Evolutionary conservation across 805 yeast species (phyloP).

Genomic region (Debaryomyces tyrocola): DNA sequence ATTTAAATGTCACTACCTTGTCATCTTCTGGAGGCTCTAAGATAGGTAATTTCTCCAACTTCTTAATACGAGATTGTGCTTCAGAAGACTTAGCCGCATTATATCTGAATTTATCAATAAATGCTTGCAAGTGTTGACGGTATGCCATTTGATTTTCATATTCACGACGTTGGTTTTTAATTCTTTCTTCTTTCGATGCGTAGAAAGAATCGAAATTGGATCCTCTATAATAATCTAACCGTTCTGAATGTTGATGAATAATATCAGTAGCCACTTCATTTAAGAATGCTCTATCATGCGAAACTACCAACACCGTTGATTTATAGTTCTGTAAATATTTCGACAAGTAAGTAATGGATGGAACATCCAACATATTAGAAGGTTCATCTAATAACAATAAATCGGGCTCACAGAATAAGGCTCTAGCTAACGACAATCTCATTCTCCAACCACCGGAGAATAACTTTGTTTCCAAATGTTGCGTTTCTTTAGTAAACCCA

Average conservation of each 20-base stretch:
- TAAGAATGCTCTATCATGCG: slow-evolving; percentile 96
- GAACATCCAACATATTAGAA: slow-evolving; percentile 99
- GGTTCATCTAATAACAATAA: slow-evolving; percentile 94
- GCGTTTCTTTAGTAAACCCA: slow-evolving; percentile 90
- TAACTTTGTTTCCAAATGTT: slow-evolving; percentile 76
- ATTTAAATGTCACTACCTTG: slow-evolving; percentile 76
- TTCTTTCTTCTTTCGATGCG: slow-evolving; percentile 91
- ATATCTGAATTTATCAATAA: slow-evolving; percentile 94
- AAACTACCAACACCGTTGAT: slow-evolving; percentile 90
- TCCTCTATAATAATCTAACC: slow-evolving; percentile 93
- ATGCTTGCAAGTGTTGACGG: slow-evolving; percentile 88
- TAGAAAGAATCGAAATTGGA: slow-evolving; percentile 92
- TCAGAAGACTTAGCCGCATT: slow-evolving; percentile 97
- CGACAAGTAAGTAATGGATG: slow-evolving; percentile 92
- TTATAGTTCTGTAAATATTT: slow-evolving; percentile 87
- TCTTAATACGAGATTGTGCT: slow-evolving; percentile 97
- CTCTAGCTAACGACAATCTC: slow-evolving; percentile 98
- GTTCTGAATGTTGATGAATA: slow-evolving; percentile 95
- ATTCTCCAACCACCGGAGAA: slow-evolving; percentile 99
- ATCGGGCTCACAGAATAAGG: slow-evolving; percentile 96
- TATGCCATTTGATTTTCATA: slow-evolving; percentile 97
- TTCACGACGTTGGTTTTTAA: slow-evolving; percentile 89
- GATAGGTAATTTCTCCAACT: slow-evolving; percentile 89
- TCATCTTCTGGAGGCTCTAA: slow-evolving; percentile 95
- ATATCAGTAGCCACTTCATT: slow-evolving; percentile 99